Evolutionary conservation across 495 filamentous ascomycete genomes (phyloP), one percentile per base, ranked within the genome.

Genomic region (Penicillium paradoxum): DNA sequence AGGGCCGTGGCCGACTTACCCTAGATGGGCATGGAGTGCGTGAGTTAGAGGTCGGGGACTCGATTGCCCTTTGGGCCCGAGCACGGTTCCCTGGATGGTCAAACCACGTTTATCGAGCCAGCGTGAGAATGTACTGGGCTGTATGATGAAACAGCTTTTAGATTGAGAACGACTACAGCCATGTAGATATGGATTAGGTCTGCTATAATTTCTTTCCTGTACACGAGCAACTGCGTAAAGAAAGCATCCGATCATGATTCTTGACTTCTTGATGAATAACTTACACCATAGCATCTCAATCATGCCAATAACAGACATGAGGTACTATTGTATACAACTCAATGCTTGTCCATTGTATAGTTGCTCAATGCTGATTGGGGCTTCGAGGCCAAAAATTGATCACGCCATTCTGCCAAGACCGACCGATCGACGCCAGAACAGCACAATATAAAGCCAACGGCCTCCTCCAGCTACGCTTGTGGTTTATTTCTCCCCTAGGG

Each of bases 111-210:
- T 57, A 82, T 29, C 66, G 69, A 11, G 73, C 82, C n/a, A 67
- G 74, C 53, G 73, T 88, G 36, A 73, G 80, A 42, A 75, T 88
- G 17, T 86, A 79, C 54, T 87, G 81, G 82, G 81, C 81, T 13
- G 62, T 85, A 30, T 88, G 58, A 40, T 24, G 36, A 1, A n/a
- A 5, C 14, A 19, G 18, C 11, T 4, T 3, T 25, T 15, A 40
- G 17, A 24, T 47, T 13, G 11, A 43, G 7, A 8, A 14, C 3
- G 13, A 36, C 43, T 44, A 18, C 19, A 22, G 44, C n/a, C n/a
- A 5, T 44, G 24, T 29, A 44, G 24, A 44, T 44, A 18, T 27
- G 41, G 6, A 24, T 3, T 4, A 14, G 24, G 7, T 13, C 3
- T 8, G 34, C 7, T 9, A 37, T n/a, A 2, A 9, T 6, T 13